Evolutionary conservation across 768 basidiomycete genomes (phyloP).

Genomic region (Russula sp.): DNA sequence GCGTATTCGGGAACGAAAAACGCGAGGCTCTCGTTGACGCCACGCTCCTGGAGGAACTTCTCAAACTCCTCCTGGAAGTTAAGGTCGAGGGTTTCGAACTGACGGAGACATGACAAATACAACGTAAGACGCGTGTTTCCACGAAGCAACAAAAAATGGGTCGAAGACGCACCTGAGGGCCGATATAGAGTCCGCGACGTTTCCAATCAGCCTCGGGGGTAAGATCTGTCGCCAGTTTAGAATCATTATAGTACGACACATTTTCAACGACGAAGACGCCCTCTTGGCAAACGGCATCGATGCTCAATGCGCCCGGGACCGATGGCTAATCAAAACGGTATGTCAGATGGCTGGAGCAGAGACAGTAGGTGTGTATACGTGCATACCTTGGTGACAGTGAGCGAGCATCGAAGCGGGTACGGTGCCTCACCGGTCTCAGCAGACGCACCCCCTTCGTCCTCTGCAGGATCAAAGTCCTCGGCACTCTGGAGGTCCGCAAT

Average conservation of each 20-base stretch:
- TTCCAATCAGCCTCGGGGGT: constrained; percentile 93
- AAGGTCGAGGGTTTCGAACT: constrained; percentile 90
- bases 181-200: constrained; percentile 86
- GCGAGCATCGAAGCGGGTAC: constrained; percentile 74
- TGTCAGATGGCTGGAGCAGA: constrained; percentile 19
- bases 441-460: constrained; percentile 43
- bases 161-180: constrained; percentile 63
- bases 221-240: constrained; percentile 66
- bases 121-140: not conserved
- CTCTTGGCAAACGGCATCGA: constrained; percentile 78
- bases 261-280: constrained; percentile 85
- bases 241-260: constrained; percentile 78
- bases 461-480: constrained; percentile 41
- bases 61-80: constrained; percentile 90
- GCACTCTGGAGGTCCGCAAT: constrained; percentile 75
- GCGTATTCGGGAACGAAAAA: constrained; percentile 87
- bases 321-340: constrained; percentile 40
- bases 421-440: constrained; percentile 39
- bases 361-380: not conserved
- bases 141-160: not conserved
- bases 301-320: constrained; percentile 63
- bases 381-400: constrained; percentile 81
- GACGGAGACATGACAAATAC: not conserved
- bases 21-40: constrained; percentile 78
- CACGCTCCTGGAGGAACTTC: constrained; percentile 84